These are phyloP conservation scores for Canariomyces notabilis DNA, from an alignment of 2,329 filamentous ascomycete species.

Conservation along the genomic window DNA sequence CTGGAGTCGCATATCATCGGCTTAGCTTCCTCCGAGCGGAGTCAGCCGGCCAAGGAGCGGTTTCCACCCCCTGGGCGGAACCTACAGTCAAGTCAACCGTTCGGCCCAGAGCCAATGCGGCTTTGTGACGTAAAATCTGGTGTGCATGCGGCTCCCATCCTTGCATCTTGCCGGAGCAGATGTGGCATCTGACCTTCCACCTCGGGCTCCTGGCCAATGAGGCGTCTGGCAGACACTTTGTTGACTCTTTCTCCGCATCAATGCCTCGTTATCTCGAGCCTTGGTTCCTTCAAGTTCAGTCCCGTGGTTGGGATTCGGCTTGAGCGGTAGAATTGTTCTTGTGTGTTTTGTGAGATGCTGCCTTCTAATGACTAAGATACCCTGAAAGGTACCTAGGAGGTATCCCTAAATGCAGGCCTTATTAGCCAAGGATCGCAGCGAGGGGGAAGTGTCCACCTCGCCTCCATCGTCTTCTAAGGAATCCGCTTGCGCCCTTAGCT, in stretches of 20 bases:
- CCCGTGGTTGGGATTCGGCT: neutral
- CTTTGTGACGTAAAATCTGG: constrained; percentile 20
- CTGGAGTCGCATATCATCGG: constrained; percentile 20
- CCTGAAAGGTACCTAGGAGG: too few relatives aligned
- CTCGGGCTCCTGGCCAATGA: constrained; percentile 6
- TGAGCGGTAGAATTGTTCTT: too few relatives aligned
- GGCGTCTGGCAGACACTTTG: neutral
- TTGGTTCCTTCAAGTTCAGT: neutral
- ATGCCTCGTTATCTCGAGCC: neutral
- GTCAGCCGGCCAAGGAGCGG: neutral
- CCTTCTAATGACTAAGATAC: too few relatives aligned
- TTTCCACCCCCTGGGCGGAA: too few relatives aligned
- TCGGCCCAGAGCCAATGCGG: neutral
- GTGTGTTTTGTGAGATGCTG: too few relatives aligned
- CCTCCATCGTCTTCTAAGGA: neutral
- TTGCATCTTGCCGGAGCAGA: neutral
- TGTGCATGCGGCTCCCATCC: constrained; percentile 3
- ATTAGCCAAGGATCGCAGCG: neutral
- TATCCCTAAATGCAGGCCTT: neutral
- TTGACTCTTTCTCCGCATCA: constrained; percentile 3
- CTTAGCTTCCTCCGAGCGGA: constrained; percentile 11
- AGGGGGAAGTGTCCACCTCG: neutral
- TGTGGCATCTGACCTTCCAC: constrained; percentile 15
- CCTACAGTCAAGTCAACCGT: neutral
- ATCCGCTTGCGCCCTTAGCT: constrained; percentile 1